phyloP scores from a whole-genome alignment of 352 stramenopile species.

The Plasmopara viticola region DNA sequence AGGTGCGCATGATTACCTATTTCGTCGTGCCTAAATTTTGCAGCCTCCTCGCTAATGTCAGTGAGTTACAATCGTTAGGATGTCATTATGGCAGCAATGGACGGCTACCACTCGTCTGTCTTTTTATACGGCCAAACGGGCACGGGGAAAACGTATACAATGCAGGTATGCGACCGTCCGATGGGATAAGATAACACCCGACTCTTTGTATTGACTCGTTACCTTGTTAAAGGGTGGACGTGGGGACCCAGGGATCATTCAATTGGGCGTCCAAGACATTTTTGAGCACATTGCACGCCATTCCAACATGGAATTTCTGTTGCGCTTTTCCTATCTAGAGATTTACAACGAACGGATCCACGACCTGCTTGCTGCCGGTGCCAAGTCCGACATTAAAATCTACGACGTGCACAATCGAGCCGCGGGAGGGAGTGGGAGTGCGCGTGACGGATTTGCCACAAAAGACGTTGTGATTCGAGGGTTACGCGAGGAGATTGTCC shows the following conservation, averaged over 20 bases:
- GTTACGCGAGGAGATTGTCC: slow-evolving; percentile 73
- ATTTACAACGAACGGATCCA: slow-evolving; percentile 98
- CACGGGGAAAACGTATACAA: slow-evolving; percentile 82
- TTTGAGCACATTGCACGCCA: slow-evolving; percentile 74
- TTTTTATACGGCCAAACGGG: slow-evolving; percentile 91
- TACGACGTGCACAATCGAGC: slow-evolving; percentile 55
- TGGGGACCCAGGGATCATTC: slow-evolving; percentile 74
- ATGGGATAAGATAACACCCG: slow-evolving; percentile 4
- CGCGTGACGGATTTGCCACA: slow-evolving; percentile 28
- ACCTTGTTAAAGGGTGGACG: slow-evolving; percentile 22
- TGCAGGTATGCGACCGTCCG: slow-evolving; percentile 38
- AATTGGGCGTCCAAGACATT: slow-evolving; percentile 81
- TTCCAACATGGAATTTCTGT: slow-evolving; percentile 52
- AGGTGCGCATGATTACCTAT: slow-evolving; percentile 14
- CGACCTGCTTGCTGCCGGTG: slow-evolving; percentile 86
- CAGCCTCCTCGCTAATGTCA: slow-evolving; percentile 1
- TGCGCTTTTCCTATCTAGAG: slow-evolving; percentile 93
- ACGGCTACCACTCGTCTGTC: slow-evolving; percentile 82
- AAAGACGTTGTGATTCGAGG: slow-evolving; percentile 86
- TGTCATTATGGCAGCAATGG: slow-evolving; percentile 57
- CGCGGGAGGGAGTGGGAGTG: slow-evolving; percentile 13
- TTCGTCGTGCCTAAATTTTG: slow-evolving; percentile 2
- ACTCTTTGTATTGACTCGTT: slow-evolving; percentile 22
- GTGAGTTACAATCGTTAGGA: slow-evolving; percentile 22
- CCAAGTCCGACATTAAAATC: slow-evolving; percentile 68